Percentiles rank a stretch among this genome's conserved stretches.
Evolutionary conservation across 2,329 filamentous ascomycete genomes (phyloP).

Genomic region (Fusarium palustre): DNA sequence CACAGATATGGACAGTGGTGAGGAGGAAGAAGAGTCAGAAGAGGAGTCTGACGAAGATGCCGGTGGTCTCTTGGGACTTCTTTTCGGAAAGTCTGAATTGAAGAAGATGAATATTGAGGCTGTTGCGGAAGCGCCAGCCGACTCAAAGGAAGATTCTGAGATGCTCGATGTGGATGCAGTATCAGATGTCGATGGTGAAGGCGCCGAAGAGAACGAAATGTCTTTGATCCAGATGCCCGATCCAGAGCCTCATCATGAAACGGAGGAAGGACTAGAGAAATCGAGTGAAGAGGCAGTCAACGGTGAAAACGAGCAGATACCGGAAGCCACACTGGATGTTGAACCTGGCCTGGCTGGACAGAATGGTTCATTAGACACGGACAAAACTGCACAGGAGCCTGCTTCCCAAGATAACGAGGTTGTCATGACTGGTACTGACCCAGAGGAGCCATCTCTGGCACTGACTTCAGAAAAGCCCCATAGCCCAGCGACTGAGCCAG

Average conservation of each 20-base stretch:
- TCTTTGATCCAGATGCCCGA: constrained; percentile 50
- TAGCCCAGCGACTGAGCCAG: constrained; percentile 58
- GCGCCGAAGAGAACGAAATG: constrained; percentile 52
- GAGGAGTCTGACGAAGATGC: constrained; percentile 59
- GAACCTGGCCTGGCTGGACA: neutral
- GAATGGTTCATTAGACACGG: neutral
- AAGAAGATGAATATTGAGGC: constrained; percentile 62
- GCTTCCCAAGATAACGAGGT: constrained; percentile 41
- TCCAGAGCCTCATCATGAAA: neutral
- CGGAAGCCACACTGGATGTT: neutral
- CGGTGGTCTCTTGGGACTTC: constrained; percentile 64
- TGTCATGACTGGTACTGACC: constrained; percentile 48
- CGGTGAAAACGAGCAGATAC: neutral
- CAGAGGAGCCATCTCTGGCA: constrained; percentile 30
- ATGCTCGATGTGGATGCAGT: constrained; percentile 31
- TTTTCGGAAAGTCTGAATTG: constrained; percentile 70
- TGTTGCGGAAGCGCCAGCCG: constrained; percentile 20
- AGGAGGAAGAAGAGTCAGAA: constrained; percentile 60
- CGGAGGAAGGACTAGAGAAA: constrained; percentile 8
- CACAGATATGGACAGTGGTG: constrained; percentile 61
- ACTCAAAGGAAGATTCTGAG: constrained; percentile 44
- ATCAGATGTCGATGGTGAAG: constrained; percentile 42
- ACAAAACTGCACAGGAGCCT: neutral
- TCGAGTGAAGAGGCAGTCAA: constrained; percentile 16
- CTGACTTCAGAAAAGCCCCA: constrained; percentile 47